A percentile compares a stretch with the other conserved stretches of the same genome.
phyloP scores from a whole-genome alignment of 768 basidiomycete genomes.

The Panellus pusillus region DNA sequence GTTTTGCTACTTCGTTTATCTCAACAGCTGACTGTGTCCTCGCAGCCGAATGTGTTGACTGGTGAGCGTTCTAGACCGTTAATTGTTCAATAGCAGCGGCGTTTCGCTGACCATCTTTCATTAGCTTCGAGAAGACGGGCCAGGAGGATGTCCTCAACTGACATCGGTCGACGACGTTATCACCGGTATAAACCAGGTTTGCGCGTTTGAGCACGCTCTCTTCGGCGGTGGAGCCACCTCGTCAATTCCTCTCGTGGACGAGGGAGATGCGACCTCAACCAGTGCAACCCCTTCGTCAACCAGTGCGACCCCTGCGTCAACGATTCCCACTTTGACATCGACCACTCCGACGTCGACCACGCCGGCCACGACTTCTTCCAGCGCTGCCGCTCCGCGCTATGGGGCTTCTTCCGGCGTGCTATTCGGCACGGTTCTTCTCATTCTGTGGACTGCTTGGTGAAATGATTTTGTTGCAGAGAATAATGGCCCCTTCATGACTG shows the following conservation, averaged over 20 bases:
- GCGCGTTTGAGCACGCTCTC: conserved; percentile 50
- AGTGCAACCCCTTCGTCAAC: too few species aligned
- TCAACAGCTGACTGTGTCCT: conserved; percentile 36
- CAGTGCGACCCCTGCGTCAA: too few species aligned
- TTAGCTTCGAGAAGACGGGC: conserved; percentile 57
- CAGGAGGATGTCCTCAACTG: conserved; percentile 52
- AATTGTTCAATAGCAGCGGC: not conserved
- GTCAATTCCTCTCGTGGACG: conserved; percentile 24
- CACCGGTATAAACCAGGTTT: conserved; percentile 50
- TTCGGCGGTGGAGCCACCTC: conserved; percentile 49
- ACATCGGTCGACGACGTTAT: conserved; percentile 49
- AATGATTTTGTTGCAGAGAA: not conserved
- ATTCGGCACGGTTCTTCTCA: not conserved
- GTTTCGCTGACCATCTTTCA: not conserved
- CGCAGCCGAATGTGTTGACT: conserved; percentile 69
- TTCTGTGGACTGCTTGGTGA: not conserved
- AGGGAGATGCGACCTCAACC: conserved; percentile 27
- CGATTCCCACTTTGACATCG: too few species aligned
- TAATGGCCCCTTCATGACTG: conserved; percentile 1
- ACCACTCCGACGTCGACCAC: too few species aligned
- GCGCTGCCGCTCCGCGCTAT: not conserved
- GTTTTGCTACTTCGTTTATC: conserved; percentile 19
- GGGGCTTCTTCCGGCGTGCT: not conserved
- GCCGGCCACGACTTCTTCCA: not conserved
- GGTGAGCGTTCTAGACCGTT: conserved; percentile 35